A percentile compares a stretch with the other conserved stretches of the same genome.
Evolutionary conservation across 768 basidiomycete genomes (phyloP).

Genomic region (Tephrocybe sp.): DNA sequence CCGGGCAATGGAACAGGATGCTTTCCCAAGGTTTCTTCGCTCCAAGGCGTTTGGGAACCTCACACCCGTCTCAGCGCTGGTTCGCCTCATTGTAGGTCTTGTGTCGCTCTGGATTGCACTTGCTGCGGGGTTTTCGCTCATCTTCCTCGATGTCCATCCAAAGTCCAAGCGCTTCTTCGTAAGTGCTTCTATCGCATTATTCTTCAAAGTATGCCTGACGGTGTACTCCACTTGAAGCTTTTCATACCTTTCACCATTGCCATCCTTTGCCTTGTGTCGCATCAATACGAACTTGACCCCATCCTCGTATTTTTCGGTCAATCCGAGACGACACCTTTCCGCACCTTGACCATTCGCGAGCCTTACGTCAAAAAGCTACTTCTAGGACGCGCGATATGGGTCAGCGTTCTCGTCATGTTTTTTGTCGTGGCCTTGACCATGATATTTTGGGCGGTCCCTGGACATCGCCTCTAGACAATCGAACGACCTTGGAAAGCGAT

Average conservation of each 20-base stretch:
- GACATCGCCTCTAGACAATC: slow-evolving; percentile 70
- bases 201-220: slow-evolving; percentile 5
- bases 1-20: slow-evolving; percentile 93
- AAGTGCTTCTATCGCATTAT: slow-evolving; percentile 35
- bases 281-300: slow-evolving; percentile 97
- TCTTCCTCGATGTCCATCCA: slow-evolving; percentile 92
- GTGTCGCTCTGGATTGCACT: slow-evolving; percentile 94
- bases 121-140: slow-evolving; percentile 82
- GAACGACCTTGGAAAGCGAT: background rate
- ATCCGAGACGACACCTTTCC: slow-evolving; percentile 97
- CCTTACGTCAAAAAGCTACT: slow-evolving; percentile 92
- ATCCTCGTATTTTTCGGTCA: slow-evolving; percentile 90
- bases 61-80: slow-evolving; percentile 85
- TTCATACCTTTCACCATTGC: slow-evolving; percentile 93
- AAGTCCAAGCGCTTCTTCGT: slow-evolving; percentile 95
- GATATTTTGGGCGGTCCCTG: slow-evolving; percentile 95
- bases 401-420: slow-evolving; percentile 72
- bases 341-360: slow-evolving; percentile 87
- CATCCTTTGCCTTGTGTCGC: slow-evolving; percentile 86
- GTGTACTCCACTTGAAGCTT: slow-evolving; percentile 62
- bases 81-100: slow-evolving; percentile 81
- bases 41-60: slow-evolving; percentile 98
- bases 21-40: slow-evolving; percentile 90
- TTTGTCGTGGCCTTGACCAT: slow-evolving; percentile 81
- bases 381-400: slow-evolving; percentile 88